Percentiles rank a stretch among this genome's conserved stretches.
These are phyloP conservation scores for Russula brevipes DNA, from an alignment of 768 basidiomycete genomes.

Conservation along the genomic window DNA sequence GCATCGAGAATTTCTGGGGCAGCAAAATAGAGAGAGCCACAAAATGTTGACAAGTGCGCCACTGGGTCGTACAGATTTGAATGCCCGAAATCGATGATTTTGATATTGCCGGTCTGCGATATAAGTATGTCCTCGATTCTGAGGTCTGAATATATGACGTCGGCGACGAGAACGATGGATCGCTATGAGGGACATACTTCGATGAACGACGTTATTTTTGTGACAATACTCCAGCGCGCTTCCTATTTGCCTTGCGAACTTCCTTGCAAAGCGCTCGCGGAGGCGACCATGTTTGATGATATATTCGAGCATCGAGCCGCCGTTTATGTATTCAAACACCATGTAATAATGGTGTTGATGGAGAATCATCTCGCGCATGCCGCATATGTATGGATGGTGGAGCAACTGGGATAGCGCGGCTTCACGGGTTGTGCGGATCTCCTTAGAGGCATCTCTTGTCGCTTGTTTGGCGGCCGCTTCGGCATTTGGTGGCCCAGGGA, in stretches of 20 bases:
- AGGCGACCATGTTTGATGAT: slow-evolving; percentile 97
- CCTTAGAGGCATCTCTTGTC: slow-evolving; percentile 88
- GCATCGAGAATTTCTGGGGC: slow-evolving; percentile 97
- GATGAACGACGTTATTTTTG: slow-evolving; percentile 94
- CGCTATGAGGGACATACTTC: slow-evolving; percentile 45
- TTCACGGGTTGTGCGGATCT: slow-evolving; percentile 92
- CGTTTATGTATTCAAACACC: slow-evolving; percentile 98
- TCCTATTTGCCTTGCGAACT: slow-evolving; percentile 96
- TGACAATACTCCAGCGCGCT: slow-evolving; percentile 97
- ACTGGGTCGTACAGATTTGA: slow-evolving; percentile 91
- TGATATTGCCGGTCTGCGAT: slow-evolving; percentile 97
- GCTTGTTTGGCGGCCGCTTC: slow-evolving; percentile 74
- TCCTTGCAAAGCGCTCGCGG: slow-evolving; percentile 90
- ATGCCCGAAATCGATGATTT: slow-evolving; percentile 98
- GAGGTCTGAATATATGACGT: slow-evolving; percentile 52
- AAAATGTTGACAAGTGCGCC: slow-evolving; percentile 86
- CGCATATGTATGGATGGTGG: slow-evolving; percentile 98
- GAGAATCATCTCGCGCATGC: slow-evolving; percentile 98
- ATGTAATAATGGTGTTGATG: slow-evolving; percentile 99
- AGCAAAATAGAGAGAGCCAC: slow-evolving; percentile 96
- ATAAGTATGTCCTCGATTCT: slow-evolving; percentile 99
- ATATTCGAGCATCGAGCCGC: slow-evolving; percentile 99
- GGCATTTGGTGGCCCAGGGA: slow-evolving; percentile 43
- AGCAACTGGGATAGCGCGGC: slow-evolving; percentile 92
- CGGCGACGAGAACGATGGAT: neutral